Evolutionary conservation across 2,329 filamentous ascomycete genomes (phyloP), one percentile per base, ranked within the genome.

Genomic region (Hypoxylon sp.): DNA sequence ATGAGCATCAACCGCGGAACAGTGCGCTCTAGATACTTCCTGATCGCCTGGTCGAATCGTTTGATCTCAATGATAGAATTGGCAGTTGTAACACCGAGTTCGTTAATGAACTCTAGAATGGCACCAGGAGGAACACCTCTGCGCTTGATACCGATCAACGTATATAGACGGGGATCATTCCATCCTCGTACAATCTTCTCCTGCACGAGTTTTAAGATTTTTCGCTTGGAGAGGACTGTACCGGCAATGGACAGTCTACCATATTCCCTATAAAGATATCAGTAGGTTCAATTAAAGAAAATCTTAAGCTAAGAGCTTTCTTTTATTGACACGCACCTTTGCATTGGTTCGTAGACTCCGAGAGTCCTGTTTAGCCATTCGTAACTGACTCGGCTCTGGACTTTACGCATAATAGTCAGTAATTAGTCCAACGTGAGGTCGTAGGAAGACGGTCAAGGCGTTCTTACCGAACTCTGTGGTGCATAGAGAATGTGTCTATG

Each of bases 131-230:
- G 95, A 0, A 97, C 87, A 76, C 95, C 95, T 63, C 94, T 88
- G 54, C 95, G 88, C 57, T 92, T 90, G 52, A 97, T 87, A 1
- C 88, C 93, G 65, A 95, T 93, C 16, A 97, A 83, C 0, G 94
- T 97, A 81, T 93, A 97, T 4, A 98, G 84, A 32, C 95, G 87
- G 9, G 95, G 95, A 74, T 97, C 95, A 72, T 97, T 92, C 93
- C 94, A 97, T 58, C 88, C 92, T 37, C 91, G 88, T 6, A 98
- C 94, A 69, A 90, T 84, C n/a, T 88, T 88, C 53, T 91, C 87
- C 46, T 90, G 86, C 1, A 97, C 93, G 4, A 97, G 82, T 79
- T 91, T 90, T 68, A 89, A 87, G 66, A 97, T 91, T 74, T 92
- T 90, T 61, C 95, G 87, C 82, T 98, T 97, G 32, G 91, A 94